A percentile compares a stretch with the other conserved stretches of the same genome.
phyloP scores from a whole-genome alignment of 2,329 filamentous ascomycete genomes.

The Dryadomyces quercus-mongolicae region DNA sequence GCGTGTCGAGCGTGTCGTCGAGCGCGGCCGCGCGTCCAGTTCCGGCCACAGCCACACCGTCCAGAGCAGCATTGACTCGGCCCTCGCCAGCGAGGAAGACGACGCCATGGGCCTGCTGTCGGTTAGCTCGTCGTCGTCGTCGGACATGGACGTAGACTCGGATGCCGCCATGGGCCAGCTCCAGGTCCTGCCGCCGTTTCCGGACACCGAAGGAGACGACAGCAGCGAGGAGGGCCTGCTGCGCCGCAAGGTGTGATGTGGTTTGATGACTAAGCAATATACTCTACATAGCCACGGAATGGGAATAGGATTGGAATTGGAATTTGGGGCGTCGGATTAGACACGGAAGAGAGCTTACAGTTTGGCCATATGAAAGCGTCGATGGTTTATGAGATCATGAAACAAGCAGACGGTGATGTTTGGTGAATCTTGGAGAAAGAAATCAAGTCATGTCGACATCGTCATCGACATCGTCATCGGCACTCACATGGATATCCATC shows the following conservation, averaged over 20 bases:
- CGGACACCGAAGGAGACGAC: neutral
- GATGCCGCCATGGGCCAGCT: neutral
- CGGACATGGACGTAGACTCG: neutral
- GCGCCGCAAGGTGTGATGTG: neutral
- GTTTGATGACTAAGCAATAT: neutral
- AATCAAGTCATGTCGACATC: no score
- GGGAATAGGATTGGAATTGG: no score
- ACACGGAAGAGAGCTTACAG: no score
- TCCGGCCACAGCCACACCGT: conserved; percentile 24
- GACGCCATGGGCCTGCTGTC: neutral
- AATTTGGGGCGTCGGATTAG: no score
- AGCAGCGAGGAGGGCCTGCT: neutral
- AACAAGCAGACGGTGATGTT: no score
- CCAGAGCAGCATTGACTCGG: conserved; percentile 12
- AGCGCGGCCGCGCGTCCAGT: conserved; percentile 32
- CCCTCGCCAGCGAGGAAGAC: neutral
- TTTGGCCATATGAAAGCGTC: no score
- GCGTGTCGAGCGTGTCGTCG: conserved; percentile 63
- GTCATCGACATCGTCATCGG: no score
- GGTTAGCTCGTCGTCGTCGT: neutral
- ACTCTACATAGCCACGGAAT: no score
- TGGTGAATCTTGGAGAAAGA: no score
- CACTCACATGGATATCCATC: no score
- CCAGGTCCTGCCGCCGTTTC: neutral
- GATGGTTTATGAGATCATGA: no score